Conservation (phyloP, 1,284 basidiomycete species). For the Termitomyces sp. region DNA sequence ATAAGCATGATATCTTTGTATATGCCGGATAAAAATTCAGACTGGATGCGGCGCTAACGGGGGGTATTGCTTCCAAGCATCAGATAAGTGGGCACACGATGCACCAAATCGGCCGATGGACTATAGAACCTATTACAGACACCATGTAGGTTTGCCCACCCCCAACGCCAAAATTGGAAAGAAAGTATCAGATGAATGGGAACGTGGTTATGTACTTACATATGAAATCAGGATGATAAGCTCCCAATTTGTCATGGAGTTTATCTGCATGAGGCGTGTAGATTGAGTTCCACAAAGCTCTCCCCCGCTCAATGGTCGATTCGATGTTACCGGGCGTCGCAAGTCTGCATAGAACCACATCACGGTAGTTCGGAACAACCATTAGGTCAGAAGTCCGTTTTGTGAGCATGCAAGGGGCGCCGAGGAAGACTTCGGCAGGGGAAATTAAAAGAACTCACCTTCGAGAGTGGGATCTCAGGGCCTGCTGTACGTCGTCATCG, state of each 20-base stretch:
- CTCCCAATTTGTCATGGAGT: conserved; percentile 82
- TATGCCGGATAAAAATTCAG: conserved; percentile 1
- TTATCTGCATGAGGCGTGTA: conserved; percentile 89
- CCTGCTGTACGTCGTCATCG: conserved; percentile 72
- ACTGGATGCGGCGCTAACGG: neutral
- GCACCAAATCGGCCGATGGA: conserved; percentile 23
- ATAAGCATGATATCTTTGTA: conserved; percentile 16
- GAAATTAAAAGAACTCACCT: conserved; percentile 44
- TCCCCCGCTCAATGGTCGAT: conserved; percentile 62
- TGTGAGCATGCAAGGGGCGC: conserved; percentile 3
- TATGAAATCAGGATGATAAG: conserved; percentile 83
- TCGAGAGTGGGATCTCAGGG: conserved; percentile 59
- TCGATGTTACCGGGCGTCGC: conserved; percentile 62
- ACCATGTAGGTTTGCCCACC: conserved; percentile 4
- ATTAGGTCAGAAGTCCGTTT: conserved; percentile 6
- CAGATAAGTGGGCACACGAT: conserved; percentile 24
- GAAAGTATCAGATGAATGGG: conserved; percentile 24
- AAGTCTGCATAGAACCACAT: conserved; percentile 38
- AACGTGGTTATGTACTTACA: conserved; percentile 48
- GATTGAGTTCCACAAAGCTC: conserved; percentile 82
- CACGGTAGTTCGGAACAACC: conserved; percentile 10
- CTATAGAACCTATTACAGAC: neutral
- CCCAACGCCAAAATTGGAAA: conserved; percentile 26
- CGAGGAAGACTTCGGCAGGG: conserved; percentile 14
- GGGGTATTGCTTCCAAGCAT: conserved; percentile 11